Evolutionary conservation across 2,329 filamentous ascomycete species (phyloP).

Genomic region (Gliomastix tumulicola): DNA sequence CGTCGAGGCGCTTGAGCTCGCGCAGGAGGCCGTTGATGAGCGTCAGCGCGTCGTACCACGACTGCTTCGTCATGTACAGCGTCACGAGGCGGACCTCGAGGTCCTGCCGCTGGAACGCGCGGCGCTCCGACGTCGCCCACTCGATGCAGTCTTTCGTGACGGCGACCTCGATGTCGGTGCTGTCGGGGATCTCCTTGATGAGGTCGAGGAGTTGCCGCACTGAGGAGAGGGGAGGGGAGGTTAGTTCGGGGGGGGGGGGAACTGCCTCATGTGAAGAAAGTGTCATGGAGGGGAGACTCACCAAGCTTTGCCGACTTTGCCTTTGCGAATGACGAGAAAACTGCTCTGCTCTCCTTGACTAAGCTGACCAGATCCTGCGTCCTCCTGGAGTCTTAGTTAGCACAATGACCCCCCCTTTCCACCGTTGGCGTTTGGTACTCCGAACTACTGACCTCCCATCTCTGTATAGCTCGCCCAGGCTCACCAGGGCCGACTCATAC

Average conservation of each 20-base stretch:
- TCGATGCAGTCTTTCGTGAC: conserved; percentile 99
- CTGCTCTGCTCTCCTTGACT: conserved; percentile 81
- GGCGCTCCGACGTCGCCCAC: conserved; percentile 91
- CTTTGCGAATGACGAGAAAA: conserved; percentile 94
- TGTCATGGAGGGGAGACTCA: conserved; percentile 36
- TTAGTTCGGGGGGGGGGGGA: neutral
- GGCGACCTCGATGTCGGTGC: conserved; percentile 85
- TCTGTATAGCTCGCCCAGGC: conserved; percentile 85
- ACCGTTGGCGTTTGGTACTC: neutral
- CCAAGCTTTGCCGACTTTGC: conserved; percentile 97
- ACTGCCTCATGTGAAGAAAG: neutral
- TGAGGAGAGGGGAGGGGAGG: conserved; percentile 27
- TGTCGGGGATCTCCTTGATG: conserved; percentile 89
- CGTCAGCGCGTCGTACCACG: conserved; percentile 93
- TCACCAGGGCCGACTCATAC: conserved; percentile 84
- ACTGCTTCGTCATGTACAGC: conserved; percentile 94
- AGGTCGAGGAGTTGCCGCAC: conserved; percentile 96
- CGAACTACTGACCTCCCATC: conserved; percentile 75
- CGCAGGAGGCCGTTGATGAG: conserved; percentile 94
- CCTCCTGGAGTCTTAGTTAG: conserved; percentile 50
- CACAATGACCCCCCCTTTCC: neutral
- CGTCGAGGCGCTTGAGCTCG: conserved; percentile 95
- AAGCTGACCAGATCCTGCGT: conserved; percentile 81
- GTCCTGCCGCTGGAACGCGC: conserved; percentile 95
- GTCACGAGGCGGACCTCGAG: conserved; percentile 91